Evolutionary conservation across 1,284 basidiomycete species (phyloP).

Genomic region (Apiotrichum brassicae): DNA sequence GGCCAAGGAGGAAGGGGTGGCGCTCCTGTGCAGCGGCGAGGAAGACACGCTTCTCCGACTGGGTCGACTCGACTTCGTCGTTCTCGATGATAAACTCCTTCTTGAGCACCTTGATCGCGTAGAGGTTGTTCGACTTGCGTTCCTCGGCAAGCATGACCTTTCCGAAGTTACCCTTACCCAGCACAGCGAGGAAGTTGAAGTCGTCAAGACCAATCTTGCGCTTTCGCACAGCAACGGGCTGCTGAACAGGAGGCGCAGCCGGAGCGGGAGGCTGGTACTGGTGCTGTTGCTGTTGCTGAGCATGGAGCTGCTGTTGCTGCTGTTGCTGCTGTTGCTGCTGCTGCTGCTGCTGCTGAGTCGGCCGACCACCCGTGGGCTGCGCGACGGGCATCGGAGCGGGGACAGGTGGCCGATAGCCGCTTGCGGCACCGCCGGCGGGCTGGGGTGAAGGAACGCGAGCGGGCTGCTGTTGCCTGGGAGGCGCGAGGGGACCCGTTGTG

Average conservation of each 20-base stretch:
- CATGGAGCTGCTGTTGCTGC: no score
- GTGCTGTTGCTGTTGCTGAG: slow-evolving; percentile 51
- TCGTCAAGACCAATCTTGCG: slow-evolving; percentile 94
- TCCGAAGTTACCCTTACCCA: slow-evolving; percentile 99
- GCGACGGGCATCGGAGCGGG: not conserved
- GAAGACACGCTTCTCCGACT: slow-evolving; percentile 98
- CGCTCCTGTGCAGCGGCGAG: slow-evolving; percentile 90
- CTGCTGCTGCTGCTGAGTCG: slow-evolving; percentile 21
- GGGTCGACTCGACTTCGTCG: slow-evolving; percentile 98
- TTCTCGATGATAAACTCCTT: slow-evolving; percentile 99
- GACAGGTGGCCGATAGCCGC: slow-evolving; percentile 1
- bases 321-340: slow-evolving; percentile 33
- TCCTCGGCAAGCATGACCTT: slow-evolving; percentile 99
- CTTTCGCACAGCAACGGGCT: slow-evolving; percentile 46
- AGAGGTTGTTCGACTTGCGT: slow-evolving; percentile 80
- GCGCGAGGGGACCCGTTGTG: slow-evolving; percentile 1
- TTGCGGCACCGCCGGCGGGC: not conserved
- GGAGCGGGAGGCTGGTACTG: not conserved
- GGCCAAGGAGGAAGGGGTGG: slow-evolving; percentile 92
- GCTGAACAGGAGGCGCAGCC: slow-evolving; percentile 3
- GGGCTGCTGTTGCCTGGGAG: slow-evolving; percentile 47
- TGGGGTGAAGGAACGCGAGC: slow-evolving; percentile 33
- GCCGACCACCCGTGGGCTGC: not conserved
- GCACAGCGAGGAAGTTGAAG: slow-evolving; percentile 97
- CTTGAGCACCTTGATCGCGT: slow-evolving; percentile 99